phyloP scores from a whole-genome alignment of 1,284 basidiomycete species.

The Boletus albobrunnescens region DNA sequence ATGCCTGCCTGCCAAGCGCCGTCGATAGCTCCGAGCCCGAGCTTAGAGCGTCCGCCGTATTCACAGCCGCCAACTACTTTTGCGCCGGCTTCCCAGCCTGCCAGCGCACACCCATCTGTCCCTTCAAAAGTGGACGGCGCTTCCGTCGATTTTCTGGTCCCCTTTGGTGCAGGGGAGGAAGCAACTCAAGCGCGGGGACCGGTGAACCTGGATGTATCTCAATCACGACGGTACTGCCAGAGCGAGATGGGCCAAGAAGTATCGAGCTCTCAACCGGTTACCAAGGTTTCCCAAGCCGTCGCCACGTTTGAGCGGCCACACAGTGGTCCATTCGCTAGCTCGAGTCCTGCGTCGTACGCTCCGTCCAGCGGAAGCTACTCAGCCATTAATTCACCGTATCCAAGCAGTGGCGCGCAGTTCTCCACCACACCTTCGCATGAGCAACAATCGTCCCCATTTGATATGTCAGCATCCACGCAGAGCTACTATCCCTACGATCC shows the following conservation, averaged over 20 bases:
- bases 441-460: constrained; percentile 19
- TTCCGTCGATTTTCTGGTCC: constrained; percentile 23
- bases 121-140: constrained; percentile 20
- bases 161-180: constrained; percentile 25
- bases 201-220: constrained; percentile 19
- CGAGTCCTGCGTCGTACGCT: constrained; percentile 27
- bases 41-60: constrained; percentile 14
- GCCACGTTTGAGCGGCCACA: constrained; percentile 26
- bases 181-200: constrained; percentile 10
- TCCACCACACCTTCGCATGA: constrained; percentile 22
- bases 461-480: constrained; percentile 17
- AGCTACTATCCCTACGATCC: constrained; percentile 25
- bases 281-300: constrained; percentile 7
- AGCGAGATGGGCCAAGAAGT: constrained; percentile 18
- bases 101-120: constrained; percentile 3
- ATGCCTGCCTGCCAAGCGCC: constrained; percentile 10
- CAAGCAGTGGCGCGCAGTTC: constrained; percentile 18
- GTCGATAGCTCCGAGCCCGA: constrained; percentile 16
- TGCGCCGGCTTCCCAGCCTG: constrained; percentile 4
- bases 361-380: constrained; percentile 28
- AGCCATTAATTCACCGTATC: constrained; percentile 27
- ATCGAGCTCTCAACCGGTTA: constrained; percentile 8
- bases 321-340: constrained; percentile 16
- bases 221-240: constrained; percentile 15
- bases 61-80: constrained; percentile 15